phyloP scores from a whole-genome alignment of 1,139 yeast genomes.

The Pichia sp. region DNA sequence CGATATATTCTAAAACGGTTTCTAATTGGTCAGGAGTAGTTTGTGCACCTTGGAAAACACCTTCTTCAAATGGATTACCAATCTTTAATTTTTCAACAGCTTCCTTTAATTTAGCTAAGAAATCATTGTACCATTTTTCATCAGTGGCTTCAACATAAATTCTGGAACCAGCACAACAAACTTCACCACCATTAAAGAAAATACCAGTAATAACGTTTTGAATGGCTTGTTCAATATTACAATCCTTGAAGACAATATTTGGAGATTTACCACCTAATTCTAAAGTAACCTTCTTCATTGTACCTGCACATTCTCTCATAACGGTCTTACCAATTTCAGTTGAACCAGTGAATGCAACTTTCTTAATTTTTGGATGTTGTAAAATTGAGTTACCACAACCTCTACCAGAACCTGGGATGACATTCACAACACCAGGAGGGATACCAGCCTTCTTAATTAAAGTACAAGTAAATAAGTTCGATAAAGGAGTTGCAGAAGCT shows the following conservation, averaged over 20 bases:
- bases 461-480: constrained; percentile 60
- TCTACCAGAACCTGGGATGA: constrained; percentile 72
- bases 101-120: constrained; percentile 49
- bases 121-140: constrained; percentile 63
- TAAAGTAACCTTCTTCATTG: constrained; percentile 72
- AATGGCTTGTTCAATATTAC: constrained; percentile 58
- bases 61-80: constrained; percentile 73
- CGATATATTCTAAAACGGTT: constrained; percentile 67
- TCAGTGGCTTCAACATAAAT: constrained; percentile 51
- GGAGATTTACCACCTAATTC: constrained; percentile 89
- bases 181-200: constrained; percentile 82
- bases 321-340: constrained; percentile 74
- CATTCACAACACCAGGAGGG: constrained; percentile 75
- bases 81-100: constrained; percentile 49
- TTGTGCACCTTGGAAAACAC: constrained; percentile 79
- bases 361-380: constrained; percentile 59
- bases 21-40: constrained; percentile 69
- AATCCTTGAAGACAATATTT: constrained; percentile 69
- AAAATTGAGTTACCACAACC: constrained; percentile 72
- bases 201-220: constrained; percentile 55
- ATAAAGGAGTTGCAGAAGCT: constrained; percentile 79
- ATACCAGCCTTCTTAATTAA: constrained; percentile 63
- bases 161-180: constrained; percentile 85
- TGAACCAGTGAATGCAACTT: constrained; percentile 83
- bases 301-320: constrained; percentile 63